These are phyloP conservation scores for Limonomyces culmigenus DNA, from an alignment of 1,284 basidiomycete genomes.

Conservation along the genomic window DNA sequence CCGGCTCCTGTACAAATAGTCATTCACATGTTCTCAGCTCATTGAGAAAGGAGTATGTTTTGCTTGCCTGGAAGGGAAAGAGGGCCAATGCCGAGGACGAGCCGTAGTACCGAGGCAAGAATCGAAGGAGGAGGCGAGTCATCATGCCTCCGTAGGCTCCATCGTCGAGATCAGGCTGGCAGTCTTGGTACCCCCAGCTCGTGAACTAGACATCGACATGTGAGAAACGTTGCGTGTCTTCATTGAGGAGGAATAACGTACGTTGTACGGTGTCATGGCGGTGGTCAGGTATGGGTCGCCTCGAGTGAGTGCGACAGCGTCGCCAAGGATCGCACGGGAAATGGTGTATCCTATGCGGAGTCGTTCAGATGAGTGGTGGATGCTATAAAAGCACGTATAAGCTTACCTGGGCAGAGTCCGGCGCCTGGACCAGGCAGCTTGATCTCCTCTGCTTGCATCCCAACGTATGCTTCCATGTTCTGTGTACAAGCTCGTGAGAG, in stretches of 20 bases:
- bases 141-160: slow-evolving; percentile 61
- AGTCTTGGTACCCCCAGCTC: slow-evolving; percentile 61
- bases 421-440: slow-evolving; percentile 59
- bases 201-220: slow-evolving; percentile 48
- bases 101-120: slow-evolving; percentile 53
- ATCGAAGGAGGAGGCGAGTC: slow-evolving; percentile 53
- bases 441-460: slow-evolving; percentile 62
- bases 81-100: slow-evolving; percentile 39
- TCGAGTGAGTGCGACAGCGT: slow-evolving; percentile 55
- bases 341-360: slow-evolving; percentile 82
- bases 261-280: slow-evolving; percentile 39
- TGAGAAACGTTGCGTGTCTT: slow-evolving; percentile 8
- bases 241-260: slow-evolving; percentile 1
- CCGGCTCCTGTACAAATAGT: no score
- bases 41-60: no score
- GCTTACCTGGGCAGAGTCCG: slow-evolving; percentile 74
- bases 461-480: slow-evolving; percentile 62
- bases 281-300: slow-evolving; percentile 68
- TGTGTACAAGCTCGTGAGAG: no score
- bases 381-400: no score
- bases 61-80: slow-evolving; percentile 48
- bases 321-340: slow-evolving; percentile 68
- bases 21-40: no score
- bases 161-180: slow-evolving; percentile 41
- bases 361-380: no score